A percentile compares a stretch with the other conserved stretches of the same genome.
These are phyloP conservation scores for Gossypium aridum DNA, from an alignment of 441 rosid genomes.

Conservation along the genomic window DNA sequence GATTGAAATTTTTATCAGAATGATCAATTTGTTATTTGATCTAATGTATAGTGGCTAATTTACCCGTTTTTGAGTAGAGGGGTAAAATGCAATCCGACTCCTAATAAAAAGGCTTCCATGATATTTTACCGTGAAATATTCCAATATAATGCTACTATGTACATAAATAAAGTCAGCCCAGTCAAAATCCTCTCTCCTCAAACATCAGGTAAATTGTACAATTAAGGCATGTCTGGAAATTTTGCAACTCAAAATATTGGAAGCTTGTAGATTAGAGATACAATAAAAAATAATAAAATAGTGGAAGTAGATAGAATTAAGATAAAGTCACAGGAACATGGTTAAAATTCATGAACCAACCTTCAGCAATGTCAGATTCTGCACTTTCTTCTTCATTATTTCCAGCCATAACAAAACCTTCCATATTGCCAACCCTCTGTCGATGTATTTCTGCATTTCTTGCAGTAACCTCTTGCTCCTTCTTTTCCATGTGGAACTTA, in stretches of 20 bases:
- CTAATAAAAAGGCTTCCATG: neutral
- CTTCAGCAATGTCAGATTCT: constrained; percentile 38
- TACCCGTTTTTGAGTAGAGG: neutral
- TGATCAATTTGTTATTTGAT: neutral
- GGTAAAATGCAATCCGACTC: neutral
- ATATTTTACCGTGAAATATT: neutral
- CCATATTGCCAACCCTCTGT: constrained; percentile 50
- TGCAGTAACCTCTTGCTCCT: constrained; percentile 92
- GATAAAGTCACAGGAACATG: constrained; percentile 4
- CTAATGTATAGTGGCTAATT: neutral
- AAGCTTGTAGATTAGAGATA: neutral
- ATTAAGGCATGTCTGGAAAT: neutral
- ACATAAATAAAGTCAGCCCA: neutral
- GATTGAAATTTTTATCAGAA: neutral
- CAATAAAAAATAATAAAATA: neutral
- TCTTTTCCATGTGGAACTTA: constrained; percentile 82
- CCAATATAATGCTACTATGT: neutral
- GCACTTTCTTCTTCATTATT: constrained; percentile 28
- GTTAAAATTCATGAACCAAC: constrained; percentile 18
- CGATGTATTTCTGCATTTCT: constrained; percentile 80
- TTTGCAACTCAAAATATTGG: neutral
- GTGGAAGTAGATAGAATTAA: neutral
- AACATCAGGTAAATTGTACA: neutral
- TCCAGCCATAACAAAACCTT: constrained; percentile 22
- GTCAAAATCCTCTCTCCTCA: neutral